These are phyloP conservation scores for Grigorovia yakushimaensis DNA, from an alignment of 805 yeast genomes.

Conservation along the genomic window DNA sequence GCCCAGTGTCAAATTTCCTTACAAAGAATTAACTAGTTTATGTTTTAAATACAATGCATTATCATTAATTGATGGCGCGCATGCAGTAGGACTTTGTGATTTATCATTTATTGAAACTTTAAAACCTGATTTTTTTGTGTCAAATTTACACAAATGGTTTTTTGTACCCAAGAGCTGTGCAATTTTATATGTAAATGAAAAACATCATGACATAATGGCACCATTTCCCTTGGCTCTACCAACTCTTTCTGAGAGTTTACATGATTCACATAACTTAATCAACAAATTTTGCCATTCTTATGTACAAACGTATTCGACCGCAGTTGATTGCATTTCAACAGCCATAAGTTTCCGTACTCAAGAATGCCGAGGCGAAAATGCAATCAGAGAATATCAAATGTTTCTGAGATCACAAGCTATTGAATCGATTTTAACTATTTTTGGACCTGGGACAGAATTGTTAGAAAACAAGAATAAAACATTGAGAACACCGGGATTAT, in stretches of 20 bases:
- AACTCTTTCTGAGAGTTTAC: no score
- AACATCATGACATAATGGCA: constrained; percentile 41
- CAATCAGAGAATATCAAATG: constrained; percentile 39
- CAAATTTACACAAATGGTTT: constrained; percentile 66
- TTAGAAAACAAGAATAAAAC: constrained; percentile 17
- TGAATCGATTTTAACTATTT: constrained; percentile 28
- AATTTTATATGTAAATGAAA: constrained; percentile 44
- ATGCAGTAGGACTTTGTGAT: constrained; percentile 47
- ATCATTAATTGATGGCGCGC: constrained; percentile 66
- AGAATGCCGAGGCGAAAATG: constrained; percentile 44
- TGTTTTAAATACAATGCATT: constrained; percentile 39
- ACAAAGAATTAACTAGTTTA: constrained; percentile 34
- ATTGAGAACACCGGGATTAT: constrained; percentile 14
- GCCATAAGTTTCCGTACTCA: constrained; percentile 45
- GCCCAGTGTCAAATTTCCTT: constrained; percentile 58
- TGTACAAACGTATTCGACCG: constrained; percentile 38
- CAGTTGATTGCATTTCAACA: constrained; percentile 32
- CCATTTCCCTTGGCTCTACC: constrained; percentile 58
- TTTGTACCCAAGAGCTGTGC: constrained; percentile 51
- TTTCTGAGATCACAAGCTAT: constrained; percentile 38
- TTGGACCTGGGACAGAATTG: constrained; percentile 32
- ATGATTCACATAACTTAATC: constrained; percentile 28
- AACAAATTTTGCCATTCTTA: constrained; percentile 44
- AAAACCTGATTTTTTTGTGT: constrained; percentile 49
- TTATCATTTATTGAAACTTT: constrained; percentile 31